Conservation (phyloP, 192 early-diverging fungal genomes). For the Coemansia sp. region DNA sequence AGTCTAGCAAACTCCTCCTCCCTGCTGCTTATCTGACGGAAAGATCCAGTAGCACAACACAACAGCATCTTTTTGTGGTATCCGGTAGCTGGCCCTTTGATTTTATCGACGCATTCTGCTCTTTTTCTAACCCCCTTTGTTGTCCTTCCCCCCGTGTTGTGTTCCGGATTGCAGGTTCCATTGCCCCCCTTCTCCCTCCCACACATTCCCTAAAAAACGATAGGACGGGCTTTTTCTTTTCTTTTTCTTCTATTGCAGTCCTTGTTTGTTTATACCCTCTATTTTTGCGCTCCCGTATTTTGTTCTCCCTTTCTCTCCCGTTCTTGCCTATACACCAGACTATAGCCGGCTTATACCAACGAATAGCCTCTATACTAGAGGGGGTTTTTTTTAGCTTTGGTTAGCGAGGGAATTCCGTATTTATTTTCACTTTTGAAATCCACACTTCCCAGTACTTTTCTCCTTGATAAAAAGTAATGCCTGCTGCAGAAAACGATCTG, state of each 20-base stretch:
- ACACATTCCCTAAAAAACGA: background rate
- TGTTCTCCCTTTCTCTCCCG: background rate
- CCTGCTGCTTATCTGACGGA: too few species aligned
- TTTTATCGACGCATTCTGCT: slow-evolving; percentile 2
- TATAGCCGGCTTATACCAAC: background rate
- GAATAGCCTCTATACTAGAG: background rate
- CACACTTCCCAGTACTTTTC: background rate
- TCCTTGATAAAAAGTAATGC: slow-evolving; percentile 19
- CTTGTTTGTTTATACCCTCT: slow-evolving; percentile 7
- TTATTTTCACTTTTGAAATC: slow-evolving; percentile 1
- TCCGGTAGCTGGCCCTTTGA: too few species aligned
- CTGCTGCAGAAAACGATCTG: slow-evolving; percentile 42
- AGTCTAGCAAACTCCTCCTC: too few species aligned
- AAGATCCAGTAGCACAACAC: too few species aligned
- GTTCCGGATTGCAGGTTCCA: slow-evolving; percentile 1
- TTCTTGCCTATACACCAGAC: background rate
- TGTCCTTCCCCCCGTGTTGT: too few species aligned
- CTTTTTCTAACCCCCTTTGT: background rate
- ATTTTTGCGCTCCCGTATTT: slow-evolving; percentile 2
- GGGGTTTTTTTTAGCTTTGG: too few species aligned
- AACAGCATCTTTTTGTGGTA: too few species aligned
- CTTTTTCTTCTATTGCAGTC: background rate
- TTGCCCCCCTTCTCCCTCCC: background rate
- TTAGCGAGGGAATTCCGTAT: too few species aligned
- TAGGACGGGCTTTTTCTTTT: slow-evolving; percentile 8